Evolutionary conservation across 495 filamentous ascomycete genomes (phyloP).

Genomic region (Aspergillus panamensis): DNA sequence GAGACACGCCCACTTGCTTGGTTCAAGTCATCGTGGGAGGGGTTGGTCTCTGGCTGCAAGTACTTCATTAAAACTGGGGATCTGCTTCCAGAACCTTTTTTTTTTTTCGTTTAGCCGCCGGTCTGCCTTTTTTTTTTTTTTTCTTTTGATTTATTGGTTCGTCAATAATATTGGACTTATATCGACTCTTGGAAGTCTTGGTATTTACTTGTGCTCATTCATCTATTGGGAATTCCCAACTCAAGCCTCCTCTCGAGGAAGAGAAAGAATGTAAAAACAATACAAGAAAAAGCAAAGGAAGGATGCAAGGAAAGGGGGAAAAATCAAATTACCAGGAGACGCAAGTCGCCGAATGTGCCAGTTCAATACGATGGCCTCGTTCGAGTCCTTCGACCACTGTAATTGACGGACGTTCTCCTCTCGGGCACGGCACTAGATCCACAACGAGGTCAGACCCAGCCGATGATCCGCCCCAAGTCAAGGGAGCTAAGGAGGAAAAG

Average conservation of each 20-base stretch:
- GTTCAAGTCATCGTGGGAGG: constrained; percentile 3
- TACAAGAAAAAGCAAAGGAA: not conserved
- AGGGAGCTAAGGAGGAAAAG: constrained; percentile 5
- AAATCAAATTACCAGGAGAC: not conserved
- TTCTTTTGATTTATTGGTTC: not conserved
- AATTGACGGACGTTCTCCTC: constrained; percentile 8
- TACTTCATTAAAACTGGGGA: constrained; percentile 16
- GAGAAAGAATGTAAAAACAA: not conserved
- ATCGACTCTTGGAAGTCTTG: constrained; percentile 15
- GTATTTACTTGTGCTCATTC: constrained; percentile 5
- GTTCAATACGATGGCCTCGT: too few species aligned
- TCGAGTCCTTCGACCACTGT: not conserved
- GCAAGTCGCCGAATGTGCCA: too few species aligned
- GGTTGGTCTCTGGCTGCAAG: constrained; percentile 3
- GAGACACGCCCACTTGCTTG: constrained; percentile 1
- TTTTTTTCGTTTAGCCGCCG: constrained; percentile 10
- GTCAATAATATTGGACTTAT: constrained; percentile 14
- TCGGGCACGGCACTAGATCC: constrained; percentile 25
- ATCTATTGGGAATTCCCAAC: constrained; percentile 2
- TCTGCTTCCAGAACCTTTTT: constrained; percentile 11
- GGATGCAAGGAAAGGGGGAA: not conserved
- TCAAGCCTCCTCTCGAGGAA: not conserved
- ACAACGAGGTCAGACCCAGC: constrained; percentile 20
- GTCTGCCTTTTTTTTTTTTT: not conserved
- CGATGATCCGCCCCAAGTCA: constrained; percentile 22